phyloP scores from a whole-genome alignment of 2,329 filamentous ascomycete genomes.

The Colletotrichum liaoningense region DNA sequence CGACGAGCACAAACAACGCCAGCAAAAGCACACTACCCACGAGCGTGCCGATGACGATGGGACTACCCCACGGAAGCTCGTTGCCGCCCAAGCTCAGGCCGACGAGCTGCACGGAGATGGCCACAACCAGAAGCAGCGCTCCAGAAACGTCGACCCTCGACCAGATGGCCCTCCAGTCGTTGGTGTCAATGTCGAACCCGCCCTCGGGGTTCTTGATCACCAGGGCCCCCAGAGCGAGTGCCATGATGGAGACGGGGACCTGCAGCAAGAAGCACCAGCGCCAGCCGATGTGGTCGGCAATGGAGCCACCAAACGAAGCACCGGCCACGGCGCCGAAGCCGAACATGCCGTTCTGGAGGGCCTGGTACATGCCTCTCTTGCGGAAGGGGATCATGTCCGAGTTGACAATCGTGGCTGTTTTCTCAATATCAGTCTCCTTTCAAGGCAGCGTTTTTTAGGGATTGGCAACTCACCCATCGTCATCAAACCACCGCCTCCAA shows the following conservation, averaged over 20 bases:
- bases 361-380: constrained; percentile 68
- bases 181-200: constrained; percentile 41
- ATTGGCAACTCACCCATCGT: constrained; percentile 76
- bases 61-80: constrained; percentile 62
- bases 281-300: constrained; percentile 75
- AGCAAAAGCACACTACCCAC: constrained; percentile 56
- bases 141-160: constrained; percentile 68
- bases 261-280: constrained; percentile 75
- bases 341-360: constrained; percentile 69
- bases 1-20: constrained; percentile 57
- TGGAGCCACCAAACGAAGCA: constrained; percentile 72
- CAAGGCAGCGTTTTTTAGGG: too few relatives aligned
- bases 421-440: constrained; percentile 7
- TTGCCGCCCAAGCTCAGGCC: constrained; percentile 68
- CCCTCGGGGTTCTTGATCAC: constrained; percentile 61
- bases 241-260: constrained; percentile 68
- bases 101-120: constrained; percentile 67
- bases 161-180: constrained; percentile 56
- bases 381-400: constrained; percentile 72
- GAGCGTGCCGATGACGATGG: constrained; percentile 58
- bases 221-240: constrained; percentile 62
- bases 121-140: constrained; percentile 66
- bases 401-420: constrained; percentile 62
- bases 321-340: constrained; percentile 73
- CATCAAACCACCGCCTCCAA: constrained; percentile 76